These are phyloP conservation scores for Circinella minor DNA, from an alignment of 371 early-diverging fungal genomes.

Conservation along the genomic window DNA sequence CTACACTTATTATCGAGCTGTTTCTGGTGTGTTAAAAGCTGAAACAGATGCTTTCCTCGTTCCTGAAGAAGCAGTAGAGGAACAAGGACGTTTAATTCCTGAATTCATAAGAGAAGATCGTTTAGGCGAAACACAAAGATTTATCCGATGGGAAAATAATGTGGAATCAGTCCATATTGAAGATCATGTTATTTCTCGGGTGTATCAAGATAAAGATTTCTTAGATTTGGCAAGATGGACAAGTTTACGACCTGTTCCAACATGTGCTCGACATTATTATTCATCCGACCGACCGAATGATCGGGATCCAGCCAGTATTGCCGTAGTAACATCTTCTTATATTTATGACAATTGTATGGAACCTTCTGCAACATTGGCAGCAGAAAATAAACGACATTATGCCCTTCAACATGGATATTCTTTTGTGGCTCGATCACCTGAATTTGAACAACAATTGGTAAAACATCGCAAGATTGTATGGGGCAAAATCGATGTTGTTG, in stretches of 20 bases:
- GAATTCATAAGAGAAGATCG: conserved; percentile 34
- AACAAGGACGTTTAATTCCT: conserved; percentile 31
- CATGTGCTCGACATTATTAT: not conserved
- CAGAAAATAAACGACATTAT: conserved; percentile 65
- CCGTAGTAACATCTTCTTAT: conserved; percentile 62
- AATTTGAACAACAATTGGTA: conserved; percentile 61
- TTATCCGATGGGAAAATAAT: conserved; percentile 48
- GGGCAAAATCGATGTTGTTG: conserved; percentile 67
- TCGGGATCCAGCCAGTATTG: conserved; percentile 33
- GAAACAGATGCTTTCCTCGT: conserved; percentile 23
- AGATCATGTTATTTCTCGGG: conserved; percentile 30
- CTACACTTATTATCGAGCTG: conserved; percentile 34
- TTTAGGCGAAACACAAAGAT: conserved; percentile 27
- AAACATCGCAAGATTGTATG: conserved; percentile 53
- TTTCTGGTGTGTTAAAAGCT: conserved; percentile 17
- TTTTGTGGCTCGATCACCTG: conserved; percentile 62
- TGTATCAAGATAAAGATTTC: conserved; percentile 47
- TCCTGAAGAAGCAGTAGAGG: conserved; percentile 29
- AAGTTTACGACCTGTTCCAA: not conserved
- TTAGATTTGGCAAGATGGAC: conserved; percentile 35
- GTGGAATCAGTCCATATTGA: conserved; percentile 40
- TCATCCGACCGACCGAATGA: conserved; percentile 5
- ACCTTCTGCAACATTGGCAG: conserved; percentile 53
- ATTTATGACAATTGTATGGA: conserved; percentile 66
- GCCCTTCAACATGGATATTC: conserved; percentile 62